Percentiles rank a stretch among this genome's conserved stretches.
These are phyloP conservation scores for Raffaelea albimanens DNA, from an alignment of 2,329 filamentous ascomycete genomes.

Conservation along the genomic window DNA sequence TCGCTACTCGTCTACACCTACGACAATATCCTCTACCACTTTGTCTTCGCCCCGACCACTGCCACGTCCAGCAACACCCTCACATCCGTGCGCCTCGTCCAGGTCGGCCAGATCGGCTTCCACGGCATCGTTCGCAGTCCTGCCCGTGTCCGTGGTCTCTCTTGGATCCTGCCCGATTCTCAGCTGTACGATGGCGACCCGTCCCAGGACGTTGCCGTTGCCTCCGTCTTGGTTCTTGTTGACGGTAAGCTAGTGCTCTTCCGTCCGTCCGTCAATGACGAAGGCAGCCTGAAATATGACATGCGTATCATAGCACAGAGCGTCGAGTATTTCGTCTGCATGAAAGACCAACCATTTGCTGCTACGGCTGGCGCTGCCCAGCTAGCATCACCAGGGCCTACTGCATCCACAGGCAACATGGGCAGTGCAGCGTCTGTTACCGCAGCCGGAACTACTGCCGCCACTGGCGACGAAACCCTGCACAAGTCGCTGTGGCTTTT, in stretches of 20 bases:
- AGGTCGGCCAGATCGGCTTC: constrained; percentile 96
- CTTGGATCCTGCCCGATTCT: constrained; percentile 88
- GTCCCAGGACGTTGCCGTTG: constrained; percentile 87
- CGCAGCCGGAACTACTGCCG: background rate
- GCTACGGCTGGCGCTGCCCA: background rate
- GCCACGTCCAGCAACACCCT: constrained; percentile 20
- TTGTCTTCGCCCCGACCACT: constrained; percentile 68
- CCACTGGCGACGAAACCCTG: constrained; percentile 37
- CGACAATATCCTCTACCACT: constrained; percentile 92
- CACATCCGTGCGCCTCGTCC: constrained; percentile 60
- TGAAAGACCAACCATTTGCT: constrained; percentile 67
- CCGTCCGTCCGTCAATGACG: constrained; percentile 73
- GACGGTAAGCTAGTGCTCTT: constrained; percentile 92
- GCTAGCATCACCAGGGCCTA: background rate
- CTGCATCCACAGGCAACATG: background rate
- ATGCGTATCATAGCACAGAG: constrained; percentile 96
- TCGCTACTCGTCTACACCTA: constrained; percentile 95
- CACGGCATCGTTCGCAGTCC: constrained; percentile 93
- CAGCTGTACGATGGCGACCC: constrained; percentile 87
- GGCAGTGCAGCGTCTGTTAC: constrained; percentile 18
- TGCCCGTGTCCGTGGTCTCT: constrained; percentile 81
- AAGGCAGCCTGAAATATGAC: constrained; percentile 87
- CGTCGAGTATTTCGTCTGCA: constrained; percentile 88
- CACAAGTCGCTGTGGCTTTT: constrained; percentile 92
- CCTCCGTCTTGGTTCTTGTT: constrained; percentile 90